Evolutionary conservation across 257 asterid species (phyloP).

Genomic region (Solanum peruvianum): DNA sequence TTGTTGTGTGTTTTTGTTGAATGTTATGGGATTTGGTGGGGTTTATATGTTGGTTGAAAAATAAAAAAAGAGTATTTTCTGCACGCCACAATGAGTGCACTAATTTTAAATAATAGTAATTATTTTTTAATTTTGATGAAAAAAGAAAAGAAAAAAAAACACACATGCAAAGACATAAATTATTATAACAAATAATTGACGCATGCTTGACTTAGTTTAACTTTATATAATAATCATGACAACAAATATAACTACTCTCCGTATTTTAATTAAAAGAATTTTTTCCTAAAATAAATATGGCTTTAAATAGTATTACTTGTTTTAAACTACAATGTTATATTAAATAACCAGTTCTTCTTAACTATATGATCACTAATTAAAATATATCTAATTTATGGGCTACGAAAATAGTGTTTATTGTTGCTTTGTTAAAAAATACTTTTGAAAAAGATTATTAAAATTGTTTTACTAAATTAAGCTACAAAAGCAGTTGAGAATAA

Average conservation of each 20-base stretch:
- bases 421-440: background rate
- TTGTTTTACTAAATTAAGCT: background rate
- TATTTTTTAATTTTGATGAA: background rate
- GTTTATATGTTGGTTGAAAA: background rate
- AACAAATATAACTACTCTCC: background rate
- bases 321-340: background rate
- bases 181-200: background rate
- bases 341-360: too few species aligned
- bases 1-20: background rate
- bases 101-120: background rate
- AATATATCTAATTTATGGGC: too few species aligned
- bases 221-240: background rate
- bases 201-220: background rate
- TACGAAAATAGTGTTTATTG: too few species aligned
- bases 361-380: too few species aligned
- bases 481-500: background rate
- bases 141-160: background rate
- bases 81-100: background rate
- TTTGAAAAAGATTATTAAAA: background rate
- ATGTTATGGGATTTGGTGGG: background rate
- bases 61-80: background rate
- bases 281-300: background rate
- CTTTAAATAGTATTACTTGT: background rate
- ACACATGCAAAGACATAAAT: background rate
- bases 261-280: background rate